Evolutionary conservation across 2,329 filamentous ascomycete species (phyloP), one percentile per base, ranked within the genome.

Genomic region (Ramularia collo-cygni): DNA sequence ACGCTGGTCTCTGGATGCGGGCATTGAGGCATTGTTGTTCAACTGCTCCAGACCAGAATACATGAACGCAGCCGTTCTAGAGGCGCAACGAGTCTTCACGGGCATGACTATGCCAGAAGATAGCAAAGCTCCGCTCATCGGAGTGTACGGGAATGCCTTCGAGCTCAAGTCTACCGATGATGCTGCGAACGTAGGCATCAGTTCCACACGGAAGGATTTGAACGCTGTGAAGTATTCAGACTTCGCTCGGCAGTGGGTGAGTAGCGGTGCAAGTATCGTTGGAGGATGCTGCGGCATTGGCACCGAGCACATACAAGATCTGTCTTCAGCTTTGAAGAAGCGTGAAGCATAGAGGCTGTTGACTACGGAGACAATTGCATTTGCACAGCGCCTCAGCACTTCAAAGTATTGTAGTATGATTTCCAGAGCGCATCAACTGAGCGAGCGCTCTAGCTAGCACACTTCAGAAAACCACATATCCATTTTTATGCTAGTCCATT

Each of bases 201-300:
- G 29, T 16, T 29, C 21, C 4, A 35, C 30, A 4, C 31, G 37
- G 6, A 12, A 32, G 10, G 37, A 40, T 13, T 10, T 40, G 14
- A 40, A 8, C 6, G 28, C 29, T 14, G 30, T 14, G 3, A 19
- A 27, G 9, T 40, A 40, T 33, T 17, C 13, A 8, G 21, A 34
- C n/a, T 40, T 34, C 27, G 30, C 30, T 6, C 31, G 33, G 3
- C 21, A 18, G 28, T 40, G 37, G 37, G 34, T 13, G 6, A 21
- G 24, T 8, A 35, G 16, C 12, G 37, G 37, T 14, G 37, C 37
- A 13, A 35, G 18, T 7, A 40, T 40, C 18, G 13, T 40, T 2
- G 37, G 37, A 13, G 37, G 37, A 15, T 40, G 37, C 8, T 40
- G 37, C 18, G 37, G 37, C 15, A 35, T 40, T 4, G 37, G 37